These are phyloP conservation scores for Chaetomium cochliodes DNA, from an alignment of 495 filamentous ascomycete genomes.

Conservation along the genomic window DNA sequence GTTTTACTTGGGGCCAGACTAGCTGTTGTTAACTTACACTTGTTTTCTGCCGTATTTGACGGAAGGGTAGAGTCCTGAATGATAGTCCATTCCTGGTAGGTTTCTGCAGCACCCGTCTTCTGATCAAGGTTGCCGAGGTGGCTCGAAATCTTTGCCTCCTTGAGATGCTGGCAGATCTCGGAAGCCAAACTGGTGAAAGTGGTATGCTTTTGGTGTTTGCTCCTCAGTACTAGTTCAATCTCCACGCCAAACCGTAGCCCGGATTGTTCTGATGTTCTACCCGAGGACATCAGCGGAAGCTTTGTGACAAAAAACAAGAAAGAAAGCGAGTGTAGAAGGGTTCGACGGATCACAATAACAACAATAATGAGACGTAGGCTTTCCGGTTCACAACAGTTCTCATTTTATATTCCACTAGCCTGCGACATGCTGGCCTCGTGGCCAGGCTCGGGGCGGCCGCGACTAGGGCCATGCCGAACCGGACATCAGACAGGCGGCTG, in stretches of 20 bases:
- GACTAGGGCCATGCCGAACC: not conserved
- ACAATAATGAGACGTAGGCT: not conserved
- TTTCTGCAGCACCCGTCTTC: not conserved
- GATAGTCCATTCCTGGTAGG: not conserved
- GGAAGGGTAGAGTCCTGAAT: not conserved
- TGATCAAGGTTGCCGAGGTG: not conserved
- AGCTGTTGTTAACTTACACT: not conserved
- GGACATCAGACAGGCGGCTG: not conserved
- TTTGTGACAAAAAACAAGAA: not conserved
- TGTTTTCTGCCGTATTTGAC: not conserved
- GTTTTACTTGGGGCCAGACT: no score
- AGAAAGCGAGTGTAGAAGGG: not conserved
- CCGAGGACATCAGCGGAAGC: not conserved
- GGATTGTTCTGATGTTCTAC: not conserved
- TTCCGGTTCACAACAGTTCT: no score
- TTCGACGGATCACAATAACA: not conserved
- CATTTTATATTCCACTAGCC: no score
- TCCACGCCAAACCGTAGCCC: not conserved
- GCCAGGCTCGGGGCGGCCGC: no score
- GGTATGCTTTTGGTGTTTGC: not conserved
- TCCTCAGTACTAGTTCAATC: not conserved
- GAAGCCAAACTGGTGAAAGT: not conserved
- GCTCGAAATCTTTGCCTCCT: not conserved
- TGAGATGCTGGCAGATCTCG: not conserved
- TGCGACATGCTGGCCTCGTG: not conserved